Conservation (phyloP, 805 yeast species). For the Lipomyces spencermartinsiae region DNA sequence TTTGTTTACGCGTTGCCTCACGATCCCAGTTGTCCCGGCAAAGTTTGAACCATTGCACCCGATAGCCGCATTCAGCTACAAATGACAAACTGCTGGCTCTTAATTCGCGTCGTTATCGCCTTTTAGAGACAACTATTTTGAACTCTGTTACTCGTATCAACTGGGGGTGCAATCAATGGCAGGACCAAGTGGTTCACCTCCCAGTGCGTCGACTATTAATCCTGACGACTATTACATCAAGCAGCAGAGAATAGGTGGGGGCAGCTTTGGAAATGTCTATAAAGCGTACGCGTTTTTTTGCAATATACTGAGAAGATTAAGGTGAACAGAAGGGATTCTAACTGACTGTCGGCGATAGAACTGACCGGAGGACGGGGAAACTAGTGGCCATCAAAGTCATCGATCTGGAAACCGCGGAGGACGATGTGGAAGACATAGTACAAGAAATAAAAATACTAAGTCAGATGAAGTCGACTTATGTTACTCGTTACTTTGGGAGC, state of each 20-base stretch:
- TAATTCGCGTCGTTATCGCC: background rate
- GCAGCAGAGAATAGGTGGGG: conserved; percentile 70
- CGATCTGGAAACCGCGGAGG: conserved; percentile 77
- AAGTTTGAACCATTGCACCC: background rate
- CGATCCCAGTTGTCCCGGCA: background rate
- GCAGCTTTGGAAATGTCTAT: conserved; percentile 88
- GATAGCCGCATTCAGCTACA: background rate
- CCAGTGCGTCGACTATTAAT: conserved; percentile 13
- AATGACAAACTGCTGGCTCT: background rate
- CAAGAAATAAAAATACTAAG: conserved; percentile 82
- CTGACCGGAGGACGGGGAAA: conserved; percentile 47
- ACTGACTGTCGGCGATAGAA: conserved; percentile 11
- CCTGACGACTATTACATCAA: conserved; percentile 34
- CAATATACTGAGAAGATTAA: background rate
- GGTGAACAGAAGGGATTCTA: background rate
- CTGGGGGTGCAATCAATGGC: background rate
- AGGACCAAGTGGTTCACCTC: background rate
- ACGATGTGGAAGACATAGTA: conserved; percentile 70
- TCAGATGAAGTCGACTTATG: conserved; percentile 65
- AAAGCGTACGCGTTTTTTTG: conserved; percentile 52
- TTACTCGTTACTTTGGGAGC: conserved; percentile 72
- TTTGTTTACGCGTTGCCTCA: background rate
- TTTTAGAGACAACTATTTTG: background rate
- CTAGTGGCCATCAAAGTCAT: conserved; percentile 87
- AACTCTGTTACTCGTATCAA: background rate